Conservation (phyloP, 805 yeast species). For the Candida palmyrensis region DNA sequence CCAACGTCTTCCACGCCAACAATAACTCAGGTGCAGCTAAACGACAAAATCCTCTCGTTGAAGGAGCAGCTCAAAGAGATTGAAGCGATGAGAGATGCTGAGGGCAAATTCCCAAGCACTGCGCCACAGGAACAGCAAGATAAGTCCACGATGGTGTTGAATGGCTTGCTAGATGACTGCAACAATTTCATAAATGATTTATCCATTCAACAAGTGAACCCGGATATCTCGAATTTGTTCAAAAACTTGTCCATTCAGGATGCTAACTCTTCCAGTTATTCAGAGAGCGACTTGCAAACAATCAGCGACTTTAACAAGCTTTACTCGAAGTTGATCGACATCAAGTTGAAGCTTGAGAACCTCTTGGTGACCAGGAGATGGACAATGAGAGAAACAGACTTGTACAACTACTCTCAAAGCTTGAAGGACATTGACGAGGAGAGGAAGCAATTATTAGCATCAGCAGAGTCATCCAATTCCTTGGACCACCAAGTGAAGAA, state of each 20-base stretch:
- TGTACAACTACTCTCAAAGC: conserved; percentile 74
- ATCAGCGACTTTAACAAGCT: conserved; percentile 39
- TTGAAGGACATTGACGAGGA: conserved; percentile 70
- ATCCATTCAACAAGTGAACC: conserved; percentile 35
- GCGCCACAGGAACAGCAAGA: conserved; percentile 18
- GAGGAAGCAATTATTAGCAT: conserved; percentile 25
- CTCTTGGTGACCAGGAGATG: conserved; percentile 89
- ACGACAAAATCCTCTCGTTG: conserved; percentile 14
- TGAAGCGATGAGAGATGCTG: conserved; percentile 42
- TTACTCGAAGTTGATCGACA: conserved; percentile 56
- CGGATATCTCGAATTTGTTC: conserved; percentile 17
- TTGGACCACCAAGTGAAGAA: conserved; percentile 20
- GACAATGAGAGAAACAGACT: conserved; percentile 95
- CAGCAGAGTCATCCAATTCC: background rate
- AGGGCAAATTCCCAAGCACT: conserved; percentile 44
- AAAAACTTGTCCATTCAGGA: conserved; percentile 13
- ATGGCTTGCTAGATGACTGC: conserved; percentile 81
- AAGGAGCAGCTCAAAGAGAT: conserved; percentile 22
- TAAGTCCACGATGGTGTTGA: conserved; percentile 45
- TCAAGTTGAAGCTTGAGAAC: conserved; percentile 74
- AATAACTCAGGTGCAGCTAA: conserved; percentile 5
- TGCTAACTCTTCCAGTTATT: background rate
- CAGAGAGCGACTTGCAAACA: conserved; percentile 5
- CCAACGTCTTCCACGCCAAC: background rate
- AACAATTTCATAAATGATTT: conserved; percentile 69